Conservation (phyloP, 2,329 filamentous ascomycete species). For the Diaporthe ilicicola region DNA sequence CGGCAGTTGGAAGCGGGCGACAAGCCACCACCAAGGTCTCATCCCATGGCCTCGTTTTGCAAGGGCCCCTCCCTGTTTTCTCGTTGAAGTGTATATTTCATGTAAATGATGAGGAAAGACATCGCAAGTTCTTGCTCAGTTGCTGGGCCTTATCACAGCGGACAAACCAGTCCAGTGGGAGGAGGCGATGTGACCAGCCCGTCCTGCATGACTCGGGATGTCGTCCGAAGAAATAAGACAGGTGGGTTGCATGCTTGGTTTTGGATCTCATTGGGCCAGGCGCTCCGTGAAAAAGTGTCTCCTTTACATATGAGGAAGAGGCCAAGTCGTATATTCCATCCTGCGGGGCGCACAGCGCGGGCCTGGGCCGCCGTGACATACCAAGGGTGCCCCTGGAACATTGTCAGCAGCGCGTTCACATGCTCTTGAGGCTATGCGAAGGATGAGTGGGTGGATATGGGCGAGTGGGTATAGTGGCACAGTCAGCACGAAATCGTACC, state of each 20-base stretch:
- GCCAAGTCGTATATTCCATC: neutral
- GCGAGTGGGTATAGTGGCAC: neutral
- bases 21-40: slow-evolving; percentile 16
- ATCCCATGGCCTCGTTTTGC: neutral
- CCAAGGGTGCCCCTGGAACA: neutral
- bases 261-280: neutral
- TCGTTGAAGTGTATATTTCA: neutral
- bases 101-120: neutral
- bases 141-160: neutral
- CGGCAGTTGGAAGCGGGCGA: slow-evolving; percentile 24
- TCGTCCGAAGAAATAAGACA: slow-evolving; percentile 11
- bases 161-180: neutral
- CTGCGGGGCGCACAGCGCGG: neutral
- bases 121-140: slow-evolving; percentile 15
- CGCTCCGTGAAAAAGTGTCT: neutral
- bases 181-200: neutral
- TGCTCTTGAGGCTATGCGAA: slow-evolving; percentile 1
- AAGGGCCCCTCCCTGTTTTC: neutral
- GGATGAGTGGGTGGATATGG: neutral
- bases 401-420: slow-evolving; percentile 22
- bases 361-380: neutral
- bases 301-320: neutral
- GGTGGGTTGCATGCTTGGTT: neutral
- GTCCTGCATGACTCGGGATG: neutral
- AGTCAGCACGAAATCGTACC: neutral